Evolutionary conservation across 495 filamentous ascomycete species (phyloP).

Genomic region (Xylaria sp.): DNA sequence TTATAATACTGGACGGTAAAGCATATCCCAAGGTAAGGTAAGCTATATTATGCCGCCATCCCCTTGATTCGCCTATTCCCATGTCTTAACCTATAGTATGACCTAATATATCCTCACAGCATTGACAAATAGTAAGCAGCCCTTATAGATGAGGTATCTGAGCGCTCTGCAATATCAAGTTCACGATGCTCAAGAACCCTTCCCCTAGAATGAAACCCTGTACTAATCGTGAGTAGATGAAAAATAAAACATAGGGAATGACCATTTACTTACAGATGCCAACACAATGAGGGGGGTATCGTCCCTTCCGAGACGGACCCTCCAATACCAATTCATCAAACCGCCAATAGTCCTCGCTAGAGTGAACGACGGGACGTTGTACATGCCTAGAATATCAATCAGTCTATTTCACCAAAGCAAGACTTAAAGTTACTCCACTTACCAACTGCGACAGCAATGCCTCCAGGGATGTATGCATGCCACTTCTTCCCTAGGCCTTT

Average conservation of each 20-base stretch:
- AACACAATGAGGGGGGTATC: slow-evolving; percentile 66
- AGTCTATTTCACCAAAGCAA: not conserved
- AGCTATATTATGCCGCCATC: not conserved
- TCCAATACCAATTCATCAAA: slow-evolving; percentile 84
- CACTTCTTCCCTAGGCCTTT: slow-evolving; percentile 54
- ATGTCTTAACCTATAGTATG: not conserved
- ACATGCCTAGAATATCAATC: slow-evolving; percentile 72
- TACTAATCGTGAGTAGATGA: slow-evolving; percentile 5
- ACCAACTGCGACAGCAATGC: slow-evolving; percentile 93
- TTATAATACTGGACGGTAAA: slow-evolving; percentile 5
- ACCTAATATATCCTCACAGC: not conserved
- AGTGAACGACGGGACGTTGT: slow-evolving; percentile 96
- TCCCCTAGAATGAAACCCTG: slow-evolving; percentile 91
- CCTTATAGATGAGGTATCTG: slow-evolving; percentile 76
- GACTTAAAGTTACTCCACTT: slow-evolving; percentile 35
- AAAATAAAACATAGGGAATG: not conserved
- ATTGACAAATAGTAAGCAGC: not conserved
- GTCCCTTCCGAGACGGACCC: slow-evolving; percentile 52
- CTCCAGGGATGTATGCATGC: slow-evolving; percentile 77
- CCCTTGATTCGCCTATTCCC: not conserved
- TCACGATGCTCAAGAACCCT: slow-evolving; percentile 91
- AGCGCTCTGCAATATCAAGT: slow-evolving; percentile 81
- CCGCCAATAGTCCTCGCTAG: slow-evolving; percentile 88
- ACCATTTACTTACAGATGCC: slow-evolving; percentile 55
- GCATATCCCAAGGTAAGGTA: not conserved